phyloP scores from a whole-genome alignment of 768 basidiomycete species.

The Trametes cinnabarina region DNA sequence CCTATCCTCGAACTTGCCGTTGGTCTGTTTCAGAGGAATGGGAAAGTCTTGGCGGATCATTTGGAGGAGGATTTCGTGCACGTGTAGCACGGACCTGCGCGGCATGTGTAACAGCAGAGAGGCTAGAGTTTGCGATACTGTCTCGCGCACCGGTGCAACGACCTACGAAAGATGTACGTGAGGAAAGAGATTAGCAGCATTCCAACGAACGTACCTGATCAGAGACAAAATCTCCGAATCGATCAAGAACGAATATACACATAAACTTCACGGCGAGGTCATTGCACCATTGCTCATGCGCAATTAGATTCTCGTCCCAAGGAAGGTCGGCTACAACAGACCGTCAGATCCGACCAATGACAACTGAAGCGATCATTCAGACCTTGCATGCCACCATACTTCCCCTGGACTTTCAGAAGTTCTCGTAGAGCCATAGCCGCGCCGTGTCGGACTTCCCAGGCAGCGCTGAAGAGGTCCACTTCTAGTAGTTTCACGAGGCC shows the following conservation, averaged over 20 bases:
- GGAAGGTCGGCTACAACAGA: constrained; percentile 46
- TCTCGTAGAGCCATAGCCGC: constrained; percentile 90
- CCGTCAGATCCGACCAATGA: too few species aligned
- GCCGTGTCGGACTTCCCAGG: constrained; percentile 95
- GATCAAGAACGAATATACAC: constrained; percentile 88
- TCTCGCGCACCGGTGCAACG: constrained; percentile 95
- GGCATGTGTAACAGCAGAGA: constrained; percentile 89
- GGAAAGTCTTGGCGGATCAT: constrained; percentile 92
- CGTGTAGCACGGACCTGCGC: constrained; percentile 68
- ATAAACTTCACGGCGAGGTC: constrained; percentile 82
- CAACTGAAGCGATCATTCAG: constrained; percentile 6
- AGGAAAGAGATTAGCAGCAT: background rate
- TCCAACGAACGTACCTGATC: constrained; percentile 75
- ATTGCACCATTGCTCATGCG: constrained; percentile 88
- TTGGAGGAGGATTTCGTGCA: constrained; percentile 79
- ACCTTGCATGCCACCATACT: constrained; percentile 82
- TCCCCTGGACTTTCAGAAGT: constrained; percentile 79
- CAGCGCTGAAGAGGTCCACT: constrained; percentile 77
- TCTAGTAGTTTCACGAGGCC: constrained; percentile 76
- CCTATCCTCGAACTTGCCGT: constrained; percentile 22
- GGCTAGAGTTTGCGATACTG: constrained; percentile 90
- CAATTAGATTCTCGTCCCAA: constrained; percentile 55
- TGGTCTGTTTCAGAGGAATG: constrained; percentile 36
- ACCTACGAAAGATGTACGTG: constrained; percentile 42
- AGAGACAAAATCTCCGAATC: constrained; percentile 97